Percentiles rank a stretch among this genome's conserved stretches.
Evolutionary conservation across 352 stramenopile genomes (phyloP).

Genomic region (Pythium utonaiense): DNA sequence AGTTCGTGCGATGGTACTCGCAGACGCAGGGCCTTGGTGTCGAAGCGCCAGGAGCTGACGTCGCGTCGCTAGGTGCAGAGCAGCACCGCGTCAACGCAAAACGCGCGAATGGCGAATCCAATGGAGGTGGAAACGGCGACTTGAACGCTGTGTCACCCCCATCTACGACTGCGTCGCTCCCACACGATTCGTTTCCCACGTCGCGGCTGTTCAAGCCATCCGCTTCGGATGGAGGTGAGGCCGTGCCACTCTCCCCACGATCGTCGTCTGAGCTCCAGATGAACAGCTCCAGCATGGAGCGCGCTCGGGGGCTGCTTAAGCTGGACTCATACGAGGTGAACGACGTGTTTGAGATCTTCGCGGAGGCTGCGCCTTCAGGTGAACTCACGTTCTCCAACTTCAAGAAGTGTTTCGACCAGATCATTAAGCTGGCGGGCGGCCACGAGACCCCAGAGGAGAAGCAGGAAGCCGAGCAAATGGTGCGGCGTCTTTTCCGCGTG

Average conservation of each 20-base stretch:
- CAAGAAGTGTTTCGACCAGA: constrained; percentile 87
- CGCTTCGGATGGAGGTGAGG: background rate
- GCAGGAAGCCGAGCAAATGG: constrained; percentile 74
- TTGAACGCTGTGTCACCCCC: background rate
- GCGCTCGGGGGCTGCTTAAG: constrained; percentile 71
- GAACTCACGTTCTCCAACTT: constrained; percentile 79
- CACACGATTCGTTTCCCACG: constrained; percentile 19
- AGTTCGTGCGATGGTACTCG: constrained; percentile 86
- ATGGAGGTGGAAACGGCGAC: background rate
- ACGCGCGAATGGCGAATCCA: background rate
- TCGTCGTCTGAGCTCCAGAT: constrained; percentile 37
- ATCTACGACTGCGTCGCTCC: background rate
- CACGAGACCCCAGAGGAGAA: constrained; percentile 63
- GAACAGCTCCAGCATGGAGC: constrained; percentile 77
- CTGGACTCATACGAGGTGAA: constrained; percentile 85
- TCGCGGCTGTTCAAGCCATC: constrained; percentile 11
- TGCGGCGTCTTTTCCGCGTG: constrained; percentile 76
- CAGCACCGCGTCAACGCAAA: background rate
- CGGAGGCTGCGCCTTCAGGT: constrained; percentile 70
- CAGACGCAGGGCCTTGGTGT: constrained; percentile 28
- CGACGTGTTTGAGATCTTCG: constrained; percentile 87
- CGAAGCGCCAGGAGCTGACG: constrained; percentile 10
- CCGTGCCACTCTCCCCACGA: constrained; percentile 3
- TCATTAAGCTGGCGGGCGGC: constrained; percentile 76
- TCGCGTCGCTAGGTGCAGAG: background rate